Base-by-base conservation (phyloP, 2,329 filamentous ascomycete species). In the Xylaria multiplex region DNA sequence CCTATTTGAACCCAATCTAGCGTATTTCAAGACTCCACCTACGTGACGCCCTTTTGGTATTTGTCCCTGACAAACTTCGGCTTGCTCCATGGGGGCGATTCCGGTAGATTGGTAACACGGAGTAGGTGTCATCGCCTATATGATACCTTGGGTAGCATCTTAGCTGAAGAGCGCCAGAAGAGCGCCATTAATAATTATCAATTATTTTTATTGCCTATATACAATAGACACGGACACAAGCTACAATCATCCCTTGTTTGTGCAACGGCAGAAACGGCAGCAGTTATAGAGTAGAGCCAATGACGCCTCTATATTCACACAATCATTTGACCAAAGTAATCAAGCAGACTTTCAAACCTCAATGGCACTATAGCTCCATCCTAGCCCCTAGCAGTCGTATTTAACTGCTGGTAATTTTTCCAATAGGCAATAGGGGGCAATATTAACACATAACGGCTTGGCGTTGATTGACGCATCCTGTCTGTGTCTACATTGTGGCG, bases 91-190 rank as follows among this genome's bases (percentile, higher is more conserved):
- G 37, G 46, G 56, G 53, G 27, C 40, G 37, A 22, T 66, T 57
- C 64, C 64, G 59, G 59, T 49, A 59, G 53, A 40, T 62, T 58
- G 64, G 59, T 66, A 62, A 58, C 54, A 37, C 46, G 27, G 40
- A 27, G 40, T 22, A 53, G 35, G 46, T 40, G 52, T 62, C 58
- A 43, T 57, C 45, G 45, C 45, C 22, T 48, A 14, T 24, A 22
- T 22, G 22, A 22, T 53, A 53, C 16, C 30, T 35, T 35, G 11
- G 48, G 13, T 32, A 30, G 27, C 6, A 13, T 32, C 8, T n/a
- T 37, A 22, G 32, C 37, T 40, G 13, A 53, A 53, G 5, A 52
- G n/a, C 27, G 27, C 27, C 48, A 52, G 27, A 37, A 37, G 22
- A 16, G 19, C 49, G 49, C 49, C 49, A 22, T 53, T 11, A 13